phyloP scores from a whole-genome alignment of 805 yeast species.

The Ogataea saltuana region DNA sequence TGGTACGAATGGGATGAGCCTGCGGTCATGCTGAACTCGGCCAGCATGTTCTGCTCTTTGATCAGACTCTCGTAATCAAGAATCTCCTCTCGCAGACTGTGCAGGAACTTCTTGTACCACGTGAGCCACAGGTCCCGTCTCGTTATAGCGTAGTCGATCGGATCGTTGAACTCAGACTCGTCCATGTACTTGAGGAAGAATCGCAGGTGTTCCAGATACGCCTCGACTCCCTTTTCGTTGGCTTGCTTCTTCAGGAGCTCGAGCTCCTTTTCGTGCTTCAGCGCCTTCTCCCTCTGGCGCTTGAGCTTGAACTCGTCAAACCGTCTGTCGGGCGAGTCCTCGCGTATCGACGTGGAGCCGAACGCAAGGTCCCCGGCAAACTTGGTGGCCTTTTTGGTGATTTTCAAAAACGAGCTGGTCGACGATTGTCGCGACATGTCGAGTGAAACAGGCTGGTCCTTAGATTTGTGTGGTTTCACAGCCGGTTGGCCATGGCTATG shows the following conservation, averaged over 20 bases:
- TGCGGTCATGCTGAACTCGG: neutral
- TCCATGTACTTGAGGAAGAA: conserved; percentile 36
- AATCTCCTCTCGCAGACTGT: conserved; percentile 19
- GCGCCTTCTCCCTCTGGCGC: conserved; percentile 14
- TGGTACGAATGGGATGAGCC: conserved; percentile 10
- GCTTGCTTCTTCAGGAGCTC: conserved; percentile 18
- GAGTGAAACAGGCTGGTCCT: conserved; percentile 3
- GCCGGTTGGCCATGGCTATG: neutral
- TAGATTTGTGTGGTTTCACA: conserved; percentile 2
- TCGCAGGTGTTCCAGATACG: conserved; percentile 32
- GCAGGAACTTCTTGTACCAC: conserved; percentile 31
- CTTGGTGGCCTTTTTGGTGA: conserved; percentile 32
- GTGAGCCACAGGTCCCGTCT: conserved; percentile 34
- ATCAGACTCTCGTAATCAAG: conserved; percentile 19
- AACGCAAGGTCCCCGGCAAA: conserved; percentile 36
- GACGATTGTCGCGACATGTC: conserved; percentile 18
- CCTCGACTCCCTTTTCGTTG: conserved; percentile 24
- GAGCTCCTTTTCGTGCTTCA: conserved; percentile 15
- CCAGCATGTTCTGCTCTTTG: conserved; percentile 10
- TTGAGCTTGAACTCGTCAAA: conserved; percentile 18
- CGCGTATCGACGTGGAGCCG: conserved; percentile 23
- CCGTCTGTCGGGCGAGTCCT: conserved; percentile 18
- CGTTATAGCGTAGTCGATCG: conserved; percentile 33
- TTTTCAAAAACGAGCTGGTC: conserved; percentile 18
- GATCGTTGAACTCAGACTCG: conserved; percentile 35